Conservation (phyloP, 2,329 filamentous ascomycete genomes). For the Fusarium sp. region DNA sequence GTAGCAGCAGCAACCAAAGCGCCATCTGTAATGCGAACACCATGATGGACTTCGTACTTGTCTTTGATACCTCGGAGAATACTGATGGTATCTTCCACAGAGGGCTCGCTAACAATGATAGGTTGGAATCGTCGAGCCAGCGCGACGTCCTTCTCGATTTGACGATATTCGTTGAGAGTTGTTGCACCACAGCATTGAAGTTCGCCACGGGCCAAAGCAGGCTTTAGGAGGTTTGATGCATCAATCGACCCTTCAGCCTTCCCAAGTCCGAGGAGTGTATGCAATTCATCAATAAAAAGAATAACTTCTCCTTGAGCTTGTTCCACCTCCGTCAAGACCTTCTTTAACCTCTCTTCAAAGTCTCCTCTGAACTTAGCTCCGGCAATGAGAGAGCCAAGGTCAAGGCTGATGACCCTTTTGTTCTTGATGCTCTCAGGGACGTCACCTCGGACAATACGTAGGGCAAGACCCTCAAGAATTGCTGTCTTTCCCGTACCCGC, state of each 20-base stretch:
- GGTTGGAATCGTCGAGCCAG: slow-evolving; percentile 93
- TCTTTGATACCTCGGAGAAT: slow-evolving; percentile 97
- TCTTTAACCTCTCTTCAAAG: slow-evolving; percentile 93
- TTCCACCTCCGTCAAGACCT: slow-evolving; percentile 89
- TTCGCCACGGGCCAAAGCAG: slow-evolving; percentile 89
- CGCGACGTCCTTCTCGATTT: slow-evolving; percentile 96
- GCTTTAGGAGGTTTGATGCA: slow-evolving; percentile 93
- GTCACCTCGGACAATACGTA: slow-evolving; percentile 89
- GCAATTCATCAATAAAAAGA: slow-evolving; percentile 93
- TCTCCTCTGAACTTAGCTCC: slow-evolving; percentile 96
- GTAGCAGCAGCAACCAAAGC: slow-evolving; percentile 91
- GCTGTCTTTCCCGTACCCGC: slow-evolving; percentile 95
- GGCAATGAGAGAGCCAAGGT: slow-evolving; percentile 91
- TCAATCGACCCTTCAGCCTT: slow-evolving; percentile 98
- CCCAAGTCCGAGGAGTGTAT: slow-evolving; percentile 88
- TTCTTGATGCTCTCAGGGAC: slow-evolving; percentile 97
- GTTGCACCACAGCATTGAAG: slow-evolving; percentile 96
- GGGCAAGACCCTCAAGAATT: slow-evolving; percentile 87
- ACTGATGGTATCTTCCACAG: slow-evolving; percentile 90
- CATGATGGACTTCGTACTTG: slow-evolving; percentile 96
- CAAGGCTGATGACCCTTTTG: slow-evolving; percentile 86
- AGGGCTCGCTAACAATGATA: slow-evolving; percentile 91
- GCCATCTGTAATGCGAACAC: slow-evolving; percentile 91
- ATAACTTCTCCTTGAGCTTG: slow-evolving; percentile 90
- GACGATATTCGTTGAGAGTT: slow-evolving; percentile 88